Evolutionary conservation across 352 stramenopile genomes (phyloP), one percentile per base, ranked within the genome.

Genomic region (Phytophthora pinifolia): DNA sequence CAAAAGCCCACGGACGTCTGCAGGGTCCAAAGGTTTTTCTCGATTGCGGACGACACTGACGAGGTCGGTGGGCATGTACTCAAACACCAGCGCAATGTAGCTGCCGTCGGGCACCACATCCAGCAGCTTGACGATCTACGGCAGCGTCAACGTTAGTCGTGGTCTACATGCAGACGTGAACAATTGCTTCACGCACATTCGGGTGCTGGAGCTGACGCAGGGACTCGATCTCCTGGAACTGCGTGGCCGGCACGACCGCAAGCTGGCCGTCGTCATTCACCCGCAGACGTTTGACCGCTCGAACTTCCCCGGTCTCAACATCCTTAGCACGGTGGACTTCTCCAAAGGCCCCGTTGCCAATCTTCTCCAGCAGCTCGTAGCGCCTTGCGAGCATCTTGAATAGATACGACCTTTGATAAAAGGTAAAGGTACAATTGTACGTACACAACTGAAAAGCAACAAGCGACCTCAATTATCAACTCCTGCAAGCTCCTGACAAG

Each of bases 211-310:
- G 65, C 49, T 93, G 83, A 1, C 79, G 76, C 70, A 91, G 65
- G 29, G 74, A 65, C 55, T 93, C 74, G 48, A 91, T 86, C 61
- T 90, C 83, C 45, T 89, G 78, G 65, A 91, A 89, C 20, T 83
- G 72, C 27, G 65, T 50, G 9, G 71, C 74, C 7, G 80, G 79
- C 6, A 92, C 59, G 46, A 79, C 65, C 17, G 51, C 51, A 45
- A 87, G 63, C 13, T 57, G 60, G 9, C 62, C 75, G 33, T 79
- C 63, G 47, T 89, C 76, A 48, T 55, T 67, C 34, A 89, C 41
- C 14, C 76, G 70, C 30, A 92, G 52, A 9, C 73, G 60, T 63
- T 92, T 92, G 59, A 86, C 66, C 7, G 80, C 83, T 51, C 72
- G 46, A 36, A 85, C 41, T 8, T 72, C 44, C 12, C 72, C 74